Evolutionary conservation across 805 yeast genomes (phyloP), one percentile per base, ranked within the genome.

Genomic region (Maudiozyma bulderi): DNA sequence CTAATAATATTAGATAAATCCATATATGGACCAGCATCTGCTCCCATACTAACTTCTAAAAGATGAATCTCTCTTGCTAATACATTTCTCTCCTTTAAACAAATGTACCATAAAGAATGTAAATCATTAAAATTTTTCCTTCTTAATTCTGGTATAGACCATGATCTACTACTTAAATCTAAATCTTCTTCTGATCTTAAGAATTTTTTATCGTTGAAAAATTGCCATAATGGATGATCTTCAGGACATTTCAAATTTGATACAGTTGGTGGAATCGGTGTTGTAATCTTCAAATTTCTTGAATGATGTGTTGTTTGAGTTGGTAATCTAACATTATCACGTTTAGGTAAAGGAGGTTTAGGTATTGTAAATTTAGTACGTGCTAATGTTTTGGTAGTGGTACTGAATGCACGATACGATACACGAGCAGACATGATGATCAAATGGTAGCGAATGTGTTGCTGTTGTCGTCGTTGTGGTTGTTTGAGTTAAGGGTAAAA

Each of bases 141-240:
- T 65, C 99, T 81, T 58, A 93, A 76, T 64, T 91, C 98, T 4
- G 88, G 84, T 47, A 89, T 74, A 6, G 84, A 70, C 99, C 99
- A 93, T 5, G 93, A 71, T 58, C 95, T 76, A 13, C 93, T 82
- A 8, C 72, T 69, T 31, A 66, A 62, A 46, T 76, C 71, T 31
- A 80, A 59, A 26, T 82, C 86, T 2, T 73, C 77, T 3, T 75
- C 67, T 1, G 72, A 63, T 57, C 97, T 77, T 51, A 85, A 68
- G 51, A 81, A 79, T 58, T 75, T 73, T 50, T 81, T 73, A 39
- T 85, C 76, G 45, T 71, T 64, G 71, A 91, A 93, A 65, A 93
- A 93, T 58, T 86, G 90, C 96, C 96, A 93, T 54, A 93, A 73
- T 32, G 98, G 99, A 68, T 93, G 99, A 64, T 84, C 85, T 5